Base-by-base conservation (phyloP, 306 rosid genomes). In the Mimosa bimucronata region DNA sequence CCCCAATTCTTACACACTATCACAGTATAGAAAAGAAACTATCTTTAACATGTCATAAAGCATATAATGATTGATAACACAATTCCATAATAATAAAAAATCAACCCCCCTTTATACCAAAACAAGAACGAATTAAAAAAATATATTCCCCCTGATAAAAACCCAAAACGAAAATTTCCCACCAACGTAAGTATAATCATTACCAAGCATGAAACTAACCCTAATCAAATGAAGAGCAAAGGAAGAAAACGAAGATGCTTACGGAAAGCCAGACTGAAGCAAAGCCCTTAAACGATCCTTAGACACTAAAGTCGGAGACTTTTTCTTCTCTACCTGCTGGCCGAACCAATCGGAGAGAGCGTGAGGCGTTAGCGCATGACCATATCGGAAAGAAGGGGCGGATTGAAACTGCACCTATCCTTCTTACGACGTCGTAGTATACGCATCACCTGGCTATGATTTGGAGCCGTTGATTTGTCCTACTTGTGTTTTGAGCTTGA, bases 211-310 rank as follows among this genome's bases (percentile, higher is more conserved):
- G 19, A 45, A 71, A 29, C 12, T 31, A 62, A 66, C 87, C 88
- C 88, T 66, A 80, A 73, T 26, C 66, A 74, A 34, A 68, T 62
- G 66, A 48, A 6, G 44, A 19, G 21, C 23, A 46, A 29, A 44
- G 13, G 16, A 55, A 61, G 44, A 66, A 4, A 77, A 53, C 60
- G 30, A 25, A 80, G 71, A 79, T 34, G 26, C 57, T 13, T 76
- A 86, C 91, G 81, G 42, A 7, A 66, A 76, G 83, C 77, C 85
- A 80, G 91, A 87, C 83, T 66, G 79, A 77, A 26, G 74, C 52
- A 66, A 62, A 18, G 44, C 26, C n/a, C 34, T 60, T 62, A 29
- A 68, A 46, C 13, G 80, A 44, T 69, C 23, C 18, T n/a, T 26
- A 67, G 34, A 45, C 34, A 66, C 53, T 25, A 72, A 37, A 62